phyloP scores from a whole-genome alignment of 2,329 filamentous ascomycete species.

The Claviceps fusiformis region DNA sequence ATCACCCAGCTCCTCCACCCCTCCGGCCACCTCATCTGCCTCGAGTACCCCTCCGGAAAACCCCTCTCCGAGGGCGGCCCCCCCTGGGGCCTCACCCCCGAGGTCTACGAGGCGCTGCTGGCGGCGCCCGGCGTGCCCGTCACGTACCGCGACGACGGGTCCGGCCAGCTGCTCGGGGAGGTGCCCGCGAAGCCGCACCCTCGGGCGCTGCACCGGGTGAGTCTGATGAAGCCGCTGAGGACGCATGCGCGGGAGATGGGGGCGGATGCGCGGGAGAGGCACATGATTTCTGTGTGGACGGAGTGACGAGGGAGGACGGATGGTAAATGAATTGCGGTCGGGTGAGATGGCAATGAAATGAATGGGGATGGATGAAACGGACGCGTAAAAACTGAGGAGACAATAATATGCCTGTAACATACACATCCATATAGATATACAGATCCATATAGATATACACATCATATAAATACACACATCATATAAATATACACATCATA shows the following conservation, averaged over 20 bases:
- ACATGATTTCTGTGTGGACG: slow-evolving; percentile 43
- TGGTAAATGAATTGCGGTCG: too few species aligned
- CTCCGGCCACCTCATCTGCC: slow-evolving; percentile 41
- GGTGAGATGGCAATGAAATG: too few species aligned
- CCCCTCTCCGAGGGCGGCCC: slow-evolving; percentile 52
- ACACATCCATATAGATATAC: too few species aligned
- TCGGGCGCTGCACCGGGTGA: slow-evolving; percentile 28
- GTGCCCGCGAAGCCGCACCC: slow-evolving; percentile 21
- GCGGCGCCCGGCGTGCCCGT: slow-evolving; percentile 54
- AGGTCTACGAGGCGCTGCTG: slow-evolving; percentile 60
- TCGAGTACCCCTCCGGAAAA: slow-evolving; percentile 71
- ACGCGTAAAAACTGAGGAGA: too few species aligned
- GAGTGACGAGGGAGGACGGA: too few species aligned
- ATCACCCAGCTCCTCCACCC: slow-evolving; percentile 36
- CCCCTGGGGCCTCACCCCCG: slow-evolving; percentile 55
- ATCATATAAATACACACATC: too few species aligned
- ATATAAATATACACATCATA: too few species aligned
- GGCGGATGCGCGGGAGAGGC: slow-evolving; percentile 31
- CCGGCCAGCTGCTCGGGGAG: slow-evolving; percentile 28
- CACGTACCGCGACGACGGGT: slow-evolving; percentile 36
- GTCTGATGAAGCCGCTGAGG: slow-evolving; percentile 34
- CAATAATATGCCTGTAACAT: too few species aligned
- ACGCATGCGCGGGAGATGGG: slow-evolving; percentile 35
- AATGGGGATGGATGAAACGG: too few species aligned
- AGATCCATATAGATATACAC: too few species aligned